Evolutionary conservation across 73 alveolate species (phyloP).

Genomic region (Effrenium voratum): DNA sequence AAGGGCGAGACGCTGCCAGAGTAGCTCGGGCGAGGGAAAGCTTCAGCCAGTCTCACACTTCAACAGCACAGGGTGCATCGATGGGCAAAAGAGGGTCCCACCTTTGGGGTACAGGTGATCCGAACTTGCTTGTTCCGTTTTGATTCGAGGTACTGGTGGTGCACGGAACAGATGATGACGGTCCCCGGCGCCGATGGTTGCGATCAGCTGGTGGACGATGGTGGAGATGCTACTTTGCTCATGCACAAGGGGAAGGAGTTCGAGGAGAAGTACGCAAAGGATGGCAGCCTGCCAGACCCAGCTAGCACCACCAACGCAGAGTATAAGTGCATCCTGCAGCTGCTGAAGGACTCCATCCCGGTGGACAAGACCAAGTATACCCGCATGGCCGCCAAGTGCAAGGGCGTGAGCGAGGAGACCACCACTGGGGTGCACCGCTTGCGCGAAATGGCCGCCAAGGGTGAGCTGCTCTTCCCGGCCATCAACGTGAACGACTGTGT

Average conservation of each 20-base stretch:
- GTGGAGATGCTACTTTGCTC: slow-evolving; percentile 99
- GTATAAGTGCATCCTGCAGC: slow-evolving; percentile 95
- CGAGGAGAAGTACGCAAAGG: slow-evolving; percentile 95
- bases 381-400: slow-evolving; percentile 96
- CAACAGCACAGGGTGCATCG: too few relatives aligned
- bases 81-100: too few relatives aligned
- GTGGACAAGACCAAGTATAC: slow-evolving; percentile 97
- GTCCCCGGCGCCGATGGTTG: slow-evolving; percentile 98
- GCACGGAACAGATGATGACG: slow-evolving; percentile 97
- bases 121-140: too few relatives aligned
- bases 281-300: slow-evolving; percentile 96
- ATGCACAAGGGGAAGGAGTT: slow-evolving; percentile 97
- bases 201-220: slow-evolving; percentile 98
- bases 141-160: slow-evolving; percentile 98
- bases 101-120: too few relatives aligned
- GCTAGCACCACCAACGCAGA: slow-evolving; percentile 95
- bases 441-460: slow-evolving; percentile 96
- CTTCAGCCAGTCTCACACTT: too few relatives aligned
- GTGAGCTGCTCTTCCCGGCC: slow-evolving; percentile 97
- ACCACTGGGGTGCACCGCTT: slow-evolving; percentile 98
- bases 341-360: slow-evolving; percentile 96
- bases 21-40: too few relatives aligned
- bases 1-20: slow-evolving; percentile 96
- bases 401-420: slow-evolving; percentile 90
- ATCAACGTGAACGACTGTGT: slow-evolving; percentile 98